These are phyloP conservation scores for Alternaria sp. DNA, from an alignment of 2,329 filamentous ascomycete genomes.

Conservation along the genomic window DNA sequence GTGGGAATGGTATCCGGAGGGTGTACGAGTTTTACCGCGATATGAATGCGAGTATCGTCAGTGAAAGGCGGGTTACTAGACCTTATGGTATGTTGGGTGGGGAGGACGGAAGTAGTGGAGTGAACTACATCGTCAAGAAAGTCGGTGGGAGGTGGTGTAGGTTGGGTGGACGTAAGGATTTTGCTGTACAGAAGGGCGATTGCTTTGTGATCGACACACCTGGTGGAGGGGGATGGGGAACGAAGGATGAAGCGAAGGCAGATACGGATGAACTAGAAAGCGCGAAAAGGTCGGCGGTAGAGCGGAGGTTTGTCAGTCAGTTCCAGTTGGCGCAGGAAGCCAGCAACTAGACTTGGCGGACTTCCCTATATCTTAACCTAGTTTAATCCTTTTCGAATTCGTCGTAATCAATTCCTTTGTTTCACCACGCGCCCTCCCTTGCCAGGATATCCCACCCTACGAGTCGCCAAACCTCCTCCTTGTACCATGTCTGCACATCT, in stretches of 20 bases:
- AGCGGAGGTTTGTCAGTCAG: conserved; percentile 25
- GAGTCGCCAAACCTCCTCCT: conserved; percentile 64
- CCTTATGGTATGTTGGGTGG: conserved; percentile 48
- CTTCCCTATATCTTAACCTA: background rate
- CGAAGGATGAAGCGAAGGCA: background rate
- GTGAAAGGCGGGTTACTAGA: conserved; percentile 42
- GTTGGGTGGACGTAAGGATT: conserved; percentile 20
- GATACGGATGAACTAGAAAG: background rate
- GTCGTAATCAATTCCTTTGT: background rate
- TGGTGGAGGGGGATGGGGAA: conserved; percentile 27
- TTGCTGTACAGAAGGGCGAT: conserved; percentile 20
- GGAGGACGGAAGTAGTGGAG: conserved; percentile 33
- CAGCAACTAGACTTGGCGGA: conserved; percentile 15
- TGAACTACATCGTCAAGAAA: conserved; percentile 37
- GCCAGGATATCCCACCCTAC: conserved; percentile 65
- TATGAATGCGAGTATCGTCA: conserved; percentile 42
- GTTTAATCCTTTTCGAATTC: too few species aligned
- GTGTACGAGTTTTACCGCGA: conserved; percentile 43
- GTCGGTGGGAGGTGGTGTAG: conserved; percentile 22
- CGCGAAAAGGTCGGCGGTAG: background rate
- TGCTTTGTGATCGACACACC: conserved; percentile 26
- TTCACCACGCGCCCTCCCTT: conserved; percentile 29
- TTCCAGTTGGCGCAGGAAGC: conserved; percentile 28
- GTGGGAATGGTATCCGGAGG: conserved; percentile 44
- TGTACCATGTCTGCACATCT: conserved; percentile 63